Evolutionary conservation across 1,284 basidiomycete genomes (phyloP).

Genomic region (Cutaneotrichosporon sp.): DNA sequence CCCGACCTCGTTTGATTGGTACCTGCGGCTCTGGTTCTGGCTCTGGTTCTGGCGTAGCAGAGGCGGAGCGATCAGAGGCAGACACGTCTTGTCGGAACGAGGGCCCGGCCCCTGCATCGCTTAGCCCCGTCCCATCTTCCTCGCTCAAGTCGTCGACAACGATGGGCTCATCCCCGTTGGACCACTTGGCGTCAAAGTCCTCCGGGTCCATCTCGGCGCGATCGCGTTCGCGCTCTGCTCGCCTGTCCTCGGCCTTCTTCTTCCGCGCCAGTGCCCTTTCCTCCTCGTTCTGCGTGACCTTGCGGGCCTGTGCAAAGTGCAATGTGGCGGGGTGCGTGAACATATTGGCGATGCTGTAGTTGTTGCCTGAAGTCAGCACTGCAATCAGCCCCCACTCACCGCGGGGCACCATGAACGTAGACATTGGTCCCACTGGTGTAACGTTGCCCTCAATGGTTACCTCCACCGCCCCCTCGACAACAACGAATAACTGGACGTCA

Average conservation of each 20-base stretch:
- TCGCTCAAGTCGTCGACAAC: constrained; percentile 14
- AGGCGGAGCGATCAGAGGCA: not conserved
- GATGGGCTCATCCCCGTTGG: constrained; percentile 1
- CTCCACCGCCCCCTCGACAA: constrained; percentile 82
- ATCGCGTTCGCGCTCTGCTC: not conserved
- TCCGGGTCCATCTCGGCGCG: constrained; percentile 2
- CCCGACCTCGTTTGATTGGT: not conserved
- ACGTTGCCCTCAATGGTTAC: constrained; percentile 77
- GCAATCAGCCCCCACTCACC: constrained; percentile 58
- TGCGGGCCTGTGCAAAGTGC: constrained; percentile 92
- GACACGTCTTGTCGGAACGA: too few species aligned
- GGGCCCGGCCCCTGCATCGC: too few species aligned
- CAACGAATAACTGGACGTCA: constrained; percentile 78
- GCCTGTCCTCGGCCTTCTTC: not conserved
- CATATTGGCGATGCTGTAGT: constrained; percentile 87
- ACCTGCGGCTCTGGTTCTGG: not conserved
- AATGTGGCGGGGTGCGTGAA: constrained; percentile 66
- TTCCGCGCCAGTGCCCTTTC: constrained; percentile 29
- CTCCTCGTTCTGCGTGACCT: constrained; percentile 58
- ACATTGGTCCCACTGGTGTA: constrained; percentile 77
- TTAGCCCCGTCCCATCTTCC: too few species aligned
- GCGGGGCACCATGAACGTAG: constrained; percentile 86
- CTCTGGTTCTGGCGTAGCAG: not conserved
- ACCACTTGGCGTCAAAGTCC: constrained; percentile 10
- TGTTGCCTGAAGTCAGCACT: constrained; percentile 66